Conservation (phyloP, 768 basidiomycete genomes). For the Vararia minispora region DNA sequence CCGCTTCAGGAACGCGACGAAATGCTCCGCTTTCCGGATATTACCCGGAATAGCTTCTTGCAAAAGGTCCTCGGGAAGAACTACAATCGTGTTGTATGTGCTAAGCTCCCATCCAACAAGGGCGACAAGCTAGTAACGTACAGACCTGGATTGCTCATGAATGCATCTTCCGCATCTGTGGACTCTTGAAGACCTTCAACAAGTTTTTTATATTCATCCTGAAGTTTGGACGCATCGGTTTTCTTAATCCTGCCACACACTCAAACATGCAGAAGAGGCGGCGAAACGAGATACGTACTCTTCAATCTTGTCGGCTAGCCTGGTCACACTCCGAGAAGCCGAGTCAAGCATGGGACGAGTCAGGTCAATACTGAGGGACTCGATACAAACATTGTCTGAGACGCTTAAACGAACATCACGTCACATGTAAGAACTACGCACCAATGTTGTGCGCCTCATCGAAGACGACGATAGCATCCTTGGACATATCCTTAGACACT, state of each 20-base stretch:
- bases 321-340: constrained; percentile 77
- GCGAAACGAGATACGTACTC: constrained; percentile 46
- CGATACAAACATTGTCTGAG: constrained; percentile 95
- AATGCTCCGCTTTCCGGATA: constrained; percentile 97
- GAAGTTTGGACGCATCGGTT: constrained; percentile 87
- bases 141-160: constrained; percentile 84
- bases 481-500: constrained; percentile 95
- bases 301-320: constrained; percentile 85
- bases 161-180: constrained; percentile 60
- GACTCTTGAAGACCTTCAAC: constrained; percentile 89
- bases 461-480: constrained; percentile 97
- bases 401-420: not conserved
- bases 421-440: constrained; percentile 22
- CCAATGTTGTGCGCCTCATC: constrained; percentile 99
- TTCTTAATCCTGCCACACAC: constrained; percentile 63
- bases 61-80: constrained; percentile 88
- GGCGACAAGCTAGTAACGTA: no score
- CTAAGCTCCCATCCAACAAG: not conserved
- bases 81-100: constrained; percentile 26
- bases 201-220: constrained; percentile 92
- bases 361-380: constrained; percentile 93
- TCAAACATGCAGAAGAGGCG: not conserved
- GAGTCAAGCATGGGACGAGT: constrained; percentile 97
- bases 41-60: constrained; percentile 96
- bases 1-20: constrained; percentile 94